Evolutionary conservation across 164 flowering plant genomes (phyloP).

Genomic region (Litsea cubeba): DNA sequence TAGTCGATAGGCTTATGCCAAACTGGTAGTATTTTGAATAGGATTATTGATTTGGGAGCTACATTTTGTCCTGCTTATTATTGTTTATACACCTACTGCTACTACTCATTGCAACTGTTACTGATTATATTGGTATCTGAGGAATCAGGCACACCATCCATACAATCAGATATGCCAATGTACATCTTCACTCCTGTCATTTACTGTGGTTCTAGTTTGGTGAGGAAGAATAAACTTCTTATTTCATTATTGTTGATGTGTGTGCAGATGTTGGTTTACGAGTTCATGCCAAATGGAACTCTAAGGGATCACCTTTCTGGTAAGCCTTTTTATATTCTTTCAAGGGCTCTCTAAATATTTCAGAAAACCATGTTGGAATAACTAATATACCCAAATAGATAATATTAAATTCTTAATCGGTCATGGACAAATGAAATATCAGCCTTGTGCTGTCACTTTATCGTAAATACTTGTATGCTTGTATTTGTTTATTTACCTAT

Average conservation of each 20-base stretch:
- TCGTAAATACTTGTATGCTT: background rate
- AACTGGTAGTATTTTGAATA: no score
- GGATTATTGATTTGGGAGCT: no score
- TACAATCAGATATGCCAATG: no score
- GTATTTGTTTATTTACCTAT: background rate
- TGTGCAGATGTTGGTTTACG: constrained; percentile 20
- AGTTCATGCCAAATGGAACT: constrained; percentile 18
- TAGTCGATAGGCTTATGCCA: no score
- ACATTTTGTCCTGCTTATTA: no score
- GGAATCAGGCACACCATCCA: no score
- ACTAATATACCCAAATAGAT: background rate
- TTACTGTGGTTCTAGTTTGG: background rate
- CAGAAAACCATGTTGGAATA: background rate
- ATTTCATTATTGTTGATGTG: background rate
- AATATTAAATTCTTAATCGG: background rate
- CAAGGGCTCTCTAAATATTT: background rate
- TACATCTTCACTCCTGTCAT: no score
- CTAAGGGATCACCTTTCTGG: constrained; percentile 15
- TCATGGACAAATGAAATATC: background rate
- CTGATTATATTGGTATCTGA: no score
- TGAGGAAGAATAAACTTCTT: background rate
- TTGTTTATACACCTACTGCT: no score
- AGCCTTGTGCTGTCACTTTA: no score
- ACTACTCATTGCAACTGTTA: no score
- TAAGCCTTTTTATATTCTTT: background rate